phyloP scores from a whole-genome alignment of 2,329 filamentous ascomycete genomes.

The Exophiala oligosperma region DNA sequence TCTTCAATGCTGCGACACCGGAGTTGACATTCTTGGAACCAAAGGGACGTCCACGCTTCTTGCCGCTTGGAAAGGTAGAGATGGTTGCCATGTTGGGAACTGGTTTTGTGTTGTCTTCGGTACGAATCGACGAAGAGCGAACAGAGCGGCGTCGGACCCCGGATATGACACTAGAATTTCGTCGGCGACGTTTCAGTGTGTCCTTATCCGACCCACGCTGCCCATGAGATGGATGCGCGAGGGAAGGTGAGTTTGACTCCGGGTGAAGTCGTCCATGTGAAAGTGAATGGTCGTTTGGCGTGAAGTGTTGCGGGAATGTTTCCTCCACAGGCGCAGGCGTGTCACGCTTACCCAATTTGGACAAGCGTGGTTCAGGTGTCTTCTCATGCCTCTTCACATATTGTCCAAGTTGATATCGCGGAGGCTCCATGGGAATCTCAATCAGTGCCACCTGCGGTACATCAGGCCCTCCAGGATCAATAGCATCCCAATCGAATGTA shows the following conservation, averaged over 20 bases:
- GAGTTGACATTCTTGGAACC: constrained; percentile 34
- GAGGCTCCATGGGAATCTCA: constrained; percentile 28
- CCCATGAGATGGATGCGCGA: neutral
- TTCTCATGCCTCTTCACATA: constrained; percentile 2
- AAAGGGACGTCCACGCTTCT: constrained; percentile 33
- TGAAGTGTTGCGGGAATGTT: neutral
- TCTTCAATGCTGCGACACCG: constrained; percentile 7
- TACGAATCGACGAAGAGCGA: constrained; percentile 11
- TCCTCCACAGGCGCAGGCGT: constrained; percentile 1
- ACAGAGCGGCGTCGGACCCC: neutral
- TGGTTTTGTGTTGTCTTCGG: neutral
- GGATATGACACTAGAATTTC: constrained; percentile 2
- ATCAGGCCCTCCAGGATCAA: constrained; percentile 57
- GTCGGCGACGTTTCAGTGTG: constrained; percentile 5
- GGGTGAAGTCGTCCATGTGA: neutral
- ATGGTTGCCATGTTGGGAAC: constrained; percentile 2
- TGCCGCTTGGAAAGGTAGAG: constrained; percentile 9
- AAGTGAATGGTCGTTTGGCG: neutral
- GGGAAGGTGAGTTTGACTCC: neutral
- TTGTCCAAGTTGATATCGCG: constrained; percentile 27
- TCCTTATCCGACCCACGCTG: neutral
- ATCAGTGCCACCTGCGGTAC: constrained; percentile 31
- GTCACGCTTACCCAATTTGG: constrained; percentile 21
- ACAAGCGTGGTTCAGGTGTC: constrained; percentile 12
- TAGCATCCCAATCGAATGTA: constrained; percentile 62